Evolutionary conservation across 2,329 filamentous ascomycete genomes (phyloP).

Genomic region (Rugonectria rugulosa): DNA sequence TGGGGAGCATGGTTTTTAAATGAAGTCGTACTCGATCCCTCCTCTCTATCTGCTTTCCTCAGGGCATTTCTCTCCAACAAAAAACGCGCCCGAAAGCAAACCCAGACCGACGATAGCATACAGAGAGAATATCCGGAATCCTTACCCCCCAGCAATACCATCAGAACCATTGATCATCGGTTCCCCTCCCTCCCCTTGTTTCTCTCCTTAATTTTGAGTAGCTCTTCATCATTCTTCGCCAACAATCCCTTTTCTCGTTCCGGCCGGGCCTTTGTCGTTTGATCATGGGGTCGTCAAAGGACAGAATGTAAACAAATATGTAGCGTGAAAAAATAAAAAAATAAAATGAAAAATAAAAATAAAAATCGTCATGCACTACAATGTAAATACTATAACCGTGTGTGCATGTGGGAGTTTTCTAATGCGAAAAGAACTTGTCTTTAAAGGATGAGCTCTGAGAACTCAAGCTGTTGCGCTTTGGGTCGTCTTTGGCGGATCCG

Average conservation of each 20-base stretch:
- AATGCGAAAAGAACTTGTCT: conserved; percentile 36
- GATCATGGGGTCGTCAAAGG: not conserved
- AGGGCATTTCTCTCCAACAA: too few species aligned
- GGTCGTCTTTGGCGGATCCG: conserved; percentile 30
- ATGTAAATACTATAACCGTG: not conserved
- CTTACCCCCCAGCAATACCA: not conserved
- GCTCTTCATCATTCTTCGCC: too few species aligned
- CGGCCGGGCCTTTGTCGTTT: not conserved
- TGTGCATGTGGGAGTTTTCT: not conserved
- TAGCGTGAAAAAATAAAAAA: too few species aligned
- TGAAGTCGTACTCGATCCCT: too few species aligned
- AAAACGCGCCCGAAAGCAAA: too few species aligned
- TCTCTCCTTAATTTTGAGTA: not conserved
- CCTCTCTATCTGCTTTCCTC: too few species aligned
- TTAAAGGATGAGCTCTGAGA: conserved; percentile 38
- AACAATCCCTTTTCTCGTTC: conserved; percentile 1
- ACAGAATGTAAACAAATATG: too few species aligned
- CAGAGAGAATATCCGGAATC: too few species aligned
- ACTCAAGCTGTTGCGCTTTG: conserved; percentile 33
- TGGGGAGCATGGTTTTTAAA: too few species aligned
- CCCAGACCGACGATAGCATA: too few species aligned
- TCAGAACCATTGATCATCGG: not conserved
- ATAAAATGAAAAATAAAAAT: too few species aligned
- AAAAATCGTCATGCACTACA: conserved; percentile 4
- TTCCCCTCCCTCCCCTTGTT: not conserved